Base-by-base conservation (phyloP, 208 protist species). In the Acanthamoeba castellanii region DNA sequence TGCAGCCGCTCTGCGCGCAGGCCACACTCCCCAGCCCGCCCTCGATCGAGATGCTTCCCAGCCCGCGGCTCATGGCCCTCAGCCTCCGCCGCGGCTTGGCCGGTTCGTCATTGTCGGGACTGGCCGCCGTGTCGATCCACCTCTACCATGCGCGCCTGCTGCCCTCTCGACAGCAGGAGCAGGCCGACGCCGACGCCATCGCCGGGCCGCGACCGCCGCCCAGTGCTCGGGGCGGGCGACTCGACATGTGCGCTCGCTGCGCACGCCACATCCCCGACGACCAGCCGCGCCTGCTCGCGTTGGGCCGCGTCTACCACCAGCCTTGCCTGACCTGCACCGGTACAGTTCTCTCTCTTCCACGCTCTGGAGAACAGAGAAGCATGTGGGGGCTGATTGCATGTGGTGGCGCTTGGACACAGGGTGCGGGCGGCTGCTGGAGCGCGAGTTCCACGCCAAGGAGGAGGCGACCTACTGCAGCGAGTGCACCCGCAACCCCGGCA, bases 241-340 rank as follows among this genome's bases (percentile, higher is more conserved):
- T 87, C 47, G 78, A 87, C 22, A 20, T 87, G 50, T 87, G 78
- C 52, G 78, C 47, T 57, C 27, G 50, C 27, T 87, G 78, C 47
- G 25, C 45, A 4, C 52, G 13, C n/a, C n/a, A 20, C 78, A 87
- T 87, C 13, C 78, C 78, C 13, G 50, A 87, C 47, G 50, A 87
- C 6, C 47, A 64, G 50, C 27, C 78, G 4, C 50, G 78, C 25
- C 11, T 87, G 50, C 52, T 87, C 14, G 78, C 78, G 2, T 22
- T 55, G 27, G 78, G 78, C 22, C 42, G 52, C 8, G 47, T 87
- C 42, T 87, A 87, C 47, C 78, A 87, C 25, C 78, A 42, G 47
- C 27, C 47, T 20, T 87, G 78, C 13, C 32, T 87, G 11, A 18
- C 20, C 14, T 87, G 78, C 47, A 64, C 47, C 32, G 78, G 78